Evolutionary conservation across 148 eudicot genomes (phyloP), one percentile per base, ranked within the genome.

Genomic region (Cornus kousa): DNA sequence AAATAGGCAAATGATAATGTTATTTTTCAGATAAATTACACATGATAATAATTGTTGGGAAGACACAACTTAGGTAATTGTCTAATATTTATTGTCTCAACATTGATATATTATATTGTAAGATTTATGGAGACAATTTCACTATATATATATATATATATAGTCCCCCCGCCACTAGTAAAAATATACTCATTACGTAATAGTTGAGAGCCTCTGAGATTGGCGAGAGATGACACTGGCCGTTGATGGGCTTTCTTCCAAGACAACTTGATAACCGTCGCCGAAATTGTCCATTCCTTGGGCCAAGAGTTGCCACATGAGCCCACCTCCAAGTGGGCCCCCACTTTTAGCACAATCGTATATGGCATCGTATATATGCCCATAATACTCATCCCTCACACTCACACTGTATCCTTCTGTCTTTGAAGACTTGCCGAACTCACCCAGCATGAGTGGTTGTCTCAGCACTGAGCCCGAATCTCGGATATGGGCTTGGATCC

Each of bases 251-350:
- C 48, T 70, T 22, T 83, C 74, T 0, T 83, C 72, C 23, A 86
- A 60, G 17, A 83, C 71, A 39, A 86, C 78, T 22, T 80, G 83
- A 31, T 85, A 86, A 2, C 84, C 88, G 39, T 86, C 88, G 31
- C 48, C 9, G 68, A 72, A 85, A 3, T 48, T 39, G 20, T 80
- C 79, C 88, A 86, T 86, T 53, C 86, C 86, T 3, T 75, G 57
- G 0, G 83, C 86, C 84, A 83, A 53, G 19, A 86, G 19, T 31
- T 80, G 88, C 88, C 88, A 86, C 5, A 83, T 81, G 39, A 86
- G 43, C 40, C 80, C 75, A 40, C 88, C 88, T 5, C 82, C 76
- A 32, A 79, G 43, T 14, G 83, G 68, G 11, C 83, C 87, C 40
- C 83, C 87, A 50, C 9, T 66, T 46, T 72, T 68, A 10, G 87